Percentiles rank a stretch among this genome's conserved stretches.
phyloP scores from a whole-genome alignment of 139 green algal species.

The Closterium sp. region DNA sequence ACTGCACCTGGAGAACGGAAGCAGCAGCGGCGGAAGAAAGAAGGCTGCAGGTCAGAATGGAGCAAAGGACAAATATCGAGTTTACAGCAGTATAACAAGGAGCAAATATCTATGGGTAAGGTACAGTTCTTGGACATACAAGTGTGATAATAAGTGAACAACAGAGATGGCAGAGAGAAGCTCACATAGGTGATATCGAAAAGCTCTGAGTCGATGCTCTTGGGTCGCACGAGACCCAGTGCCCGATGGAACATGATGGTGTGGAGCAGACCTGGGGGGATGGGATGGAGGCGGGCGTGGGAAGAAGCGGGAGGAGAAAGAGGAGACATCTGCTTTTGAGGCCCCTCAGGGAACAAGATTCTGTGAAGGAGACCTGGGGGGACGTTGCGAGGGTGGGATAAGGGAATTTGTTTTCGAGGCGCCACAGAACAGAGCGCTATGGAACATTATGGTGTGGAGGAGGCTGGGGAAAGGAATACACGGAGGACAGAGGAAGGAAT shows the following conservation, averaged over 20 bases:
- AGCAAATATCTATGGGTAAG: neutral
- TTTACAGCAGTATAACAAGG: neutral
- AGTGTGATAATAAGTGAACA: neutral
- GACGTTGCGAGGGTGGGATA: neutral
- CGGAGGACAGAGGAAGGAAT: neutral
- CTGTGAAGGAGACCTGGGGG: neutral
- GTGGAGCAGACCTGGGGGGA: constrained; percentile 70
- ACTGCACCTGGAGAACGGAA: constrained; percentile 65
- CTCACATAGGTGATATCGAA: constrained; percentile 91
- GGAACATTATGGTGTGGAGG: constrained; percentile 95
- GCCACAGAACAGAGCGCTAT: constrained; percentile 78
- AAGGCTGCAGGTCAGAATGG: neutral
- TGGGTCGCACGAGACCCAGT: constrained; percentile 75
- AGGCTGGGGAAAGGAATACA: constrained; percentile 45
- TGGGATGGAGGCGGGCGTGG: too few relatives aligned
- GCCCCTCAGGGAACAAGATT: neutral
- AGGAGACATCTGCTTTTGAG: too few relatives aligned
- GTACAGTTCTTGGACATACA: too few relatives aligned
- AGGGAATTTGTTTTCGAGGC: constrained; percentile 51
- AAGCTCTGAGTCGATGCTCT: constrained; percentile 84
- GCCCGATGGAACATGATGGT: constrained; percentile 92
- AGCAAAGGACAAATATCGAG: neutral
- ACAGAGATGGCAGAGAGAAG: neutral
- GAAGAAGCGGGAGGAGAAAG: too few relatives aligned
- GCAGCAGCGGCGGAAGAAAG: neutral